phyloP scores from a whole-genome alignment of 1,284 basidiomycete species.

The Cutaneotrichosporon daszewskae region DNA sequence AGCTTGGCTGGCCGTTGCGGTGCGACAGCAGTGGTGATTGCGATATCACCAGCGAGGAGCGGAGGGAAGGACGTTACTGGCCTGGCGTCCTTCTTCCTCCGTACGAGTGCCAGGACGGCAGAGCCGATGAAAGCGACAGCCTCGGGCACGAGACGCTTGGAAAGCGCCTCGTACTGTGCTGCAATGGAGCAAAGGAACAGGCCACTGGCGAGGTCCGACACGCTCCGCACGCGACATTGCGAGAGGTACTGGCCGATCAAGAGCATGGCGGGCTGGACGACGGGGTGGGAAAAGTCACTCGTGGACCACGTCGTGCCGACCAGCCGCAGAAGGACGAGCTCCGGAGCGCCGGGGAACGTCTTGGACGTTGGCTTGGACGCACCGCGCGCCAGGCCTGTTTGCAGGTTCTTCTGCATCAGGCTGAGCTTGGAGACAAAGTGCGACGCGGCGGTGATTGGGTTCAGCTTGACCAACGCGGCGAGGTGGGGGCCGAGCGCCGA shows the following conservation, averaged over 20 bases:
- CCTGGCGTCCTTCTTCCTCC: conserved; percentile 48
- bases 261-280: conserved; percentile 77
- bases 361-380: conserved; percentile 60
- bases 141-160: conserved; percentile 85
- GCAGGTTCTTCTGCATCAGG: conserved; percentile 92
- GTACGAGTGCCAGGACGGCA: conserved; percentile 65
- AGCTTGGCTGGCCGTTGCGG: conserved; percentile 30
- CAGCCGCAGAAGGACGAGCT: conserved; percentile 74
- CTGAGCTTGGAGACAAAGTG: conserved; percentile 76
- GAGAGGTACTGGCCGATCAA: conserved; percentile 89
- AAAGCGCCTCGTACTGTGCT: conserved; percentile 72
- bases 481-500: conserved; percentile 75
- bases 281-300: conserved; percentile 86
- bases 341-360: conserved; percentile 83
- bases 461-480: conserved; percentile 68
- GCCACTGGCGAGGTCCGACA: conserved; percentile 73
- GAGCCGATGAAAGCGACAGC: conserved; percentile 75
- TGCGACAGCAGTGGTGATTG: conserved; percentile 12
- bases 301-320: conserved; percentile 85
- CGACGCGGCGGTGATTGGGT: conserved; percentile 72
- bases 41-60: conserved; percentile 15
- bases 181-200: conserved; percentile 79
- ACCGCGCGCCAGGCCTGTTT: conserved; percentile 72
- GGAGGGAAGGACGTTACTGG: conserved; percentile 50
- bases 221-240: conserved; percentile 68